Percentiles rank a stretch among this genome's conserved stretches.
phyloP scores from a whole-genome alignment of 2,329 filamentous ascomycete species.

The Phyllosticta citriasiana region DNA sequence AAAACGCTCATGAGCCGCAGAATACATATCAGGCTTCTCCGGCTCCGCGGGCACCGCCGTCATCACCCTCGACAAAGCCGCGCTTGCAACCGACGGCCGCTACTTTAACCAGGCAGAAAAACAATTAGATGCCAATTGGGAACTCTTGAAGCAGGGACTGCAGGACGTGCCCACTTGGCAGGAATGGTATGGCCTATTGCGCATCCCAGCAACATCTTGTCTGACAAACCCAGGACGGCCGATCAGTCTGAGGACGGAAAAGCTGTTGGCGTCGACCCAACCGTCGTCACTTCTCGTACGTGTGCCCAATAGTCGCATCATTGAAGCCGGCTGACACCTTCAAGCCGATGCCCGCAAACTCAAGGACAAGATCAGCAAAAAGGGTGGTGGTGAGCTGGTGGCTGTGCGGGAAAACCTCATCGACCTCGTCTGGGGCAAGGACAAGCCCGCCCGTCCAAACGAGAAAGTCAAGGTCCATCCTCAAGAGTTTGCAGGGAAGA shows the following conservation, averaged over 20 bases:
- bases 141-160: constrained; percentile 80
- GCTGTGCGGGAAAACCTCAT: constrained; percentile 74
- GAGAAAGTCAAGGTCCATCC: constrained; percentile 66
- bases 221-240: constrained; percentile 42
- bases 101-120: constrained; percentile 96
- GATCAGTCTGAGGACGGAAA: constrained; percentile 82
- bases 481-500: constrained; percentile 69
- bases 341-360: constrained; percentile 61
- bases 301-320: constrained; percentile 4
- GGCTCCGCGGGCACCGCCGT: constrained; percentile 92
- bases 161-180: constrained; percentile 96
- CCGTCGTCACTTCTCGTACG: constrained; percentile 63
- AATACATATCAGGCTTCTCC: constrained; percentile 87
- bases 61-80: constrained; percentile 75
- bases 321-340: background rate
- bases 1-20: constrained; percentile 28
- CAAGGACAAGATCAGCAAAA: constrained; percentile 75
- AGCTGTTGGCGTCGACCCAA: constrained; percentile 81
- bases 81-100: constrained; percentile 85
- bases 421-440: constrained; percentile 76
- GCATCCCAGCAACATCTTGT: background rate
- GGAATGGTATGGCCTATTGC: constrained; percentile 58
- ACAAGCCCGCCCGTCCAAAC: constrained; percentile 63
- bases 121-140: constrained; percentile 87
- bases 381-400: constrained; percentile 65